Conservation (phyloP, 352 stramenopile genomes). For the Phytophthora tubulina region DNA sequence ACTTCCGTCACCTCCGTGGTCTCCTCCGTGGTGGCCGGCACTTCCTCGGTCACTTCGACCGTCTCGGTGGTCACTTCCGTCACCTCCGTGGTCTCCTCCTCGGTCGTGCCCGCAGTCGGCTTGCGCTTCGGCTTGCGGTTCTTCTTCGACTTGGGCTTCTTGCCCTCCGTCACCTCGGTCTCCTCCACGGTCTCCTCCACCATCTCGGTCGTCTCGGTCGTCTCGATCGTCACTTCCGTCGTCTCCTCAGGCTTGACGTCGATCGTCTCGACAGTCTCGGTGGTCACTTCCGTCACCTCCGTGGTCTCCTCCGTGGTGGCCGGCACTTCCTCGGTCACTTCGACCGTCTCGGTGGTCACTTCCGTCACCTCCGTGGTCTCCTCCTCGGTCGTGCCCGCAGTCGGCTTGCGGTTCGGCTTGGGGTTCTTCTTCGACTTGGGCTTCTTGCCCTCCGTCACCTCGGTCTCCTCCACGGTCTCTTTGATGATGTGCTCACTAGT, state of each 20-base stretch:
- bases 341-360: conserved; percentile 17
- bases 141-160: conserved; percentile 1
- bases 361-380: conserved; percentile 15
- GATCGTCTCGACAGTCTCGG: background rate
- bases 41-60: background rate
- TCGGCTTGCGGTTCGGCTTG: conserved; percentile 24
- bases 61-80: background rate
- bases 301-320: conserved; percentile 1
- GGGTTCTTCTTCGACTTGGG: conserved; percentile 27
- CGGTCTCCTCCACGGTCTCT: conserved; percentile 10
- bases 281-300: conserved; percentile 6
- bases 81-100: conserved; percentile 13
- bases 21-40: conserved; percentile 3
- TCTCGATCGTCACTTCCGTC: conserved; percentile 6
- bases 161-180: conserved; percentile 1
- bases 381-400: conserved; percentile 7
- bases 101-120: background rate
- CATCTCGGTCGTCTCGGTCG: conserved; percentile 1
- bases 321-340: conserved; percentile 11
- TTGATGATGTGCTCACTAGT: background rate
- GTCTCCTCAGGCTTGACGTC: background rate
- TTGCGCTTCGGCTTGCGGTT: background rate
- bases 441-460: conserved; percentile 27
- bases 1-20: background rate
- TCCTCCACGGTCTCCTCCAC: conserved; percentile 1